phyloP scores from a whole-genome alignment of 371 early-diverging fungal genomes.

The Zancudomyces culisetae region DNA sequence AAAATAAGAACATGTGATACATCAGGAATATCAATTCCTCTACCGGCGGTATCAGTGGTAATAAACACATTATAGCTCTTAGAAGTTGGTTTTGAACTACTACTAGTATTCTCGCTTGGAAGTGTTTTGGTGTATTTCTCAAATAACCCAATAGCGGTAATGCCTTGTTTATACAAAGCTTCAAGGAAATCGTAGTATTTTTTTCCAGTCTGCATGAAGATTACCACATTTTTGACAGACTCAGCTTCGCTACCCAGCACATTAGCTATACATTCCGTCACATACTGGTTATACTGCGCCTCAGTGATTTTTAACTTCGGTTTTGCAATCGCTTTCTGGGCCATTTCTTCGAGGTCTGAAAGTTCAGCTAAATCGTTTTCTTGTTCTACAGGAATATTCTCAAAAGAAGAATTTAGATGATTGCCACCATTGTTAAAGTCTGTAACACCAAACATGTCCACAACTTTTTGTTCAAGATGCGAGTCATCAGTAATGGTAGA shows the following conservation, averaged over 20 bases:
- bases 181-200: not conserved
- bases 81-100: no score
- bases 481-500: no score
- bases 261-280: slow-evolving; percentile 2
- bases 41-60: slow-evolving; percentile 15
- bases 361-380: no score
- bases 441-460: no score
- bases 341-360: no score
- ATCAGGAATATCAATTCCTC: slow-evolving; percentile 15
- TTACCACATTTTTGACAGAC: not conserved
- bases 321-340: no score
- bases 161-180: not conserved
- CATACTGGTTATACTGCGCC: not conserved
- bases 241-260: not conserved
- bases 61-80: slow-evolving; percentile 7
- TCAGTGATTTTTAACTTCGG: not conserved
- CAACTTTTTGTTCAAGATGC: no score
- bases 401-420: no score
- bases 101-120: not conserved
- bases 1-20: slow-evolving; percentile 12
- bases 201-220: not conserved
- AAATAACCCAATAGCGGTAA: not conserved
- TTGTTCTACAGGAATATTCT: no score
- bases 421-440: no score
- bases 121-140: no score